Evolutionary conservation across 805 yeast genomes (phyloP).

Genomic region (Metschnikowia baotianmanensis): DNA sequence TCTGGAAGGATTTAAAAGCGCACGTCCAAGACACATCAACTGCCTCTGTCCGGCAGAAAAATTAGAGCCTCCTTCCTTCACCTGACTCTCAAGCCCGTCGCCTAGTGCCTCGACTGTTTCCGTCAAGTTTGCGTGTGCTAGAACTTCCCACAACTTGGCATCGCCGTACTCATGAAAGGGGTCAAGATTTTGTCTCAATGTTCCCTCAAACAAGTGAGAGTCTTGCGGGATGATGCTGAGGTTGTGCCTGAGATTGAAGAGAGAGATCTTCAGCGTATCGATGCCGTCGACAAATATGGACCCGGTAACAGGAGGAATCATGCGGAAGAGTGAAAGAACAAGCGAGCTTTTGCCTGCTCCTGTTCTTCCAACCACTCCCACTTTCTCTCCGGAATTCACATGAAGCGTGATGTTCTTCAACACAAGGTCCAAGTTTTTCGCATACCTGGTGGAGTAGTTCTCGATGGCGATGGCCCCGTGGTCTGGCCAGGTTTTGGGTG

Average conservation of each 20-base stretch:
- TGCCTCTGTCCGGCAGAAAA: constrained; percentile 27
- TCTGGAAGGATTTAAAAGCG: constrained; percentile 19
- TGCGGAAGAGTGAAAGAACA: constrained; percentile 26
- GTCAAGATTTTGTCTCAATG: constrained; percentile 48
- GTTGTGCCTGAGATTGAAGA: constrained; percentile 23
- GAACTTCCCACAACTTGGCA: constrained; percentile 23
- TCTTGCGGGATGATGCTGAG: constrained; percentile 29
- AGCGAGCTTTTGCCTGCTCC: constrained; percentile 41
- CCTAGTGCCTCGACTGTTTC: constrained; percentile 17
- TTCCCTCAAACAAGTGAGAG: constrained; percentile 26
- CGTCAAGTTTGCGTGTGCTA: constrained; percentile 22
- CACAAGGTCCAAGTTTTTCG: constrained; percentile 77
- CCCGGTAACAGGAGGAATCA: constrained; percentile 22
- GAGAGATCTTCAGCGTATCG: constrained; percentile 16
- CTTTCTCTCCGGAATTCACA: constrained; percentile 73
- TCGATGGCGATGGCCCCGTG: constrained; percentile 11
- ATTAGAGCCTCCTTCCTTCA: constrained; percentile 26
- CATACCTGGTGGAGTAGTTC: constrained; percentile 78
- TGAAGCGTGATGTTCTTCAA: constrained; percentile 63
- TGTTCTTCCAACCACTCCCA: constrained; percentile 96
- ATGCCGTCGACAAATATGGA: constrained; percentile 21
- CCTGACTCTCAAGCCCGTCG: constrained; percentile 19
- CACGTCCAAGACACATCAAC: constrained; percentile 25
- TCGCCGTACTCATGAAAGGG: constrained; percentile 50
- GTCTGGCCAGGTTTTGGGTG: constrained; percentile 16